Conservation (phyloP, 805 yeast species). For the Sungouiozyma ichnusensis region DNA sequence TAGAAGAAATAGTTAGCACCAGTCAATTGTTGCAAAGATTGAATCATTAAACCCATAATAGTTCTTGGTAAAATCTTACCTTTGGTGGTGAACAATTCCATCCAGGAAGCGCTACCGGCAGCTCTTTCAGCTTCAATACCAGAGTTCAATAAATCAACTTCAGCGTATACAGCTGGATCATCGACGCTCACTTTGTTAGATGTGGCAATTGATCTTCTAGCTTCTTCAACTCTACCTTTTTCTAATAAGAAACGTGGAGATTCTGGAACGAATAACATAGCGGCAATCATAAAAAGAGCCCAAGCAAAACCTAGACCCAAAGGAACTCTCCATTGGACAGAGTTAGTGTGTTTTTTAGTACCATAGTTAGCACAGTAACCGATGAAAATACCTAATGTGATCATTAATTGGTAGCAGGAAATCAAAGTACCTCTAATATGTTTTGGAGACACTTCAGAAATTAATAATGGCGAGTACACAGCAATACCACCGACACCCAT, state of each 20-base stretch:
- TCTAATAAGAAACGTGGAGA: slow-evolving; percentile 60
- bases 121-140: slow-evolving; percentile 48
- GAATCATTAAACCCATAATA: slow-evolving; percentile 43
- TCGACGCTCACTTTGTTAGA: slow-evolving; percentile 46
- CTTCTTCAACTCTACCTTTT: slow-evolving; percentile 46
- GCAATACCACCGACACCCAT: slow-evolving; percentile 70
- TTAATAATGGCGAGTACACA: slow-evolving; percentile 65
- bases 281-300: slow-evolving; percentile 31
- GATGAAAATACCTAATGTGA: slow-evolving; percentile 62
- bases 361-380: slow-evolving; percentile 70
- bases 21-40: slow-evolving; percentile 50
- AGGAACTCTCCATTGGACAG: slow-evolving; percentile 71
- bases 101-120: slow-evolving; percentile 60
- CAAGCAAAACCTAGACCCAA: slow-evolving; percentile 46
- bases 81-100: slow-evolving; percentile 55
- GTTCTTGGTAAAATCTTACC: slow-evolving; percentile 45
- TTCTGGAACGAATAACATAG: slow-evolving; percentile 51
- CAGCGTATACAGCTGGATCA: slow-evolving; percentile 45
- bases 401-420: slow-evolving; percentile 57
- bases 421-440: slow-evolving; percentile 63
- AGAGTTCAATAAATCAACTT: slow-evolving; percentile 43
- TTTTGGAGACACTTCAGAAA: slow-evolving; percentile 62
- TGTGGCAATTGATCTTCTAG: slow-evolving; percentile 48
- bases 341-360: slow-evolving; percentile 47
- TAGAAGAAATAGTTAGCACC: slow-evolving; percentile 61